phyloP scores from a whole-genome alignment of 345 rosid genomes.

The Cardamine resedifolia region DNA sequence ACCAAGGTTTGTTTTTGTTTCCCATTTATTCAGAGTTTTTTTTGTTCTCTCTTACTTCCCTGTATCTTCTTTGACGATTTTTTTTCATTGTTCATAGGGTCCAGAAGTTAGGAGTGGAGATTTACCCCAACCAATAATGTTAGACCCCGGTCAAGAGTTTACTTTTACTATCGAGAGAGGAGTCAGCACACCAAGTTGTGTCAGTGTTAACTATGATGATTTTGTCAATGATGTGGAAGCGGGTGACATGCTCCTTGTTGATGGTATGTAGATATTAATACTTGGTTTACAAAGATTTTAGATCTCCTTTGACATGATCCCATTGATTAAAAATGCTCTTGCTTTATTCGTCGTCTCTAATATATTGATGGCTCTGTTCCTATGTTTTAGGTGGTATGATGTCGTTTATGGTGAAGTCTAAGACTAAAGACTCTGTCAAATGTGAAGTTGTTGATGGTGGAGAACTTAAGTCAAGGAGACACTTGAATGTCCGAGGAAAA shows the following conservation, averaged over 20 bases:
- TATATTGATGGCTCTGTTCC: constrained; percentile 23
- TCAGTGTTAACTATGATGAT: constrained; percentile 97
- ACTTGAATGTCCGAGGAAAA: constrained; percentile 94
- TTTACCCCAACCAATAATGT: constrained; percentile 83
- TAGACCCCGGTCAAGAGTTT: constrained; percentile 81
- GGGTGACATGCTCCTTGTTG: constrained; percentile 99
- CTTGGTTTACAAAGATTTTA: not conserved
- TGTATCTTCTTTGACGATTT: constrained; percentile 1
- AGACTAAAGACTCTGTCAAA: constrained; percentile 90
- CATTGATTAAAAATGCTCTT: not conserved
- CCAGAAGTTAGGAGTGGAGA: constrained; percentile 99
- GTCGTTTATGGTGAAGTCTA: constrained; percentile 86
- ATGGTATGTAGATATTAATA: constrained; percentile 54
- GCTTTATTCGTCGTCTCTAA: not conserved
- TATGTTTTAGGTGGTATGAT: constrained; percentile 87
- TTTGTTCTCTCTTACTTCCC: not conserved
- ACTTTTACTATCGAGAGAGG: constrained; percentile 92
- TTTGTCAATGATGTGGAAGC: constrained; percentile 89
- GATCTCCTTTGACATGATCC: not conserved
- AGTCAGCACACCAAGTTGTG: constrained; percentile 79
- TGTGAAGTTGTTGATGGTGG: constrained; percentile 99
- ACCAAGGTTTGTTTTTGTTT: constrained; percentile 65
- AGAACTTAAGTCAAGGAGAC: constrained; percentile 97
- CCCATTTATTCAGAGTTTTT: not conserved
- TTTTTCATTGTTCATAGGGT: constrained; percentile 52